phyloP scores from a whole-genome alignment of 495 filamentous ascomycete genomes.

The Podospora sp. region DNA sequence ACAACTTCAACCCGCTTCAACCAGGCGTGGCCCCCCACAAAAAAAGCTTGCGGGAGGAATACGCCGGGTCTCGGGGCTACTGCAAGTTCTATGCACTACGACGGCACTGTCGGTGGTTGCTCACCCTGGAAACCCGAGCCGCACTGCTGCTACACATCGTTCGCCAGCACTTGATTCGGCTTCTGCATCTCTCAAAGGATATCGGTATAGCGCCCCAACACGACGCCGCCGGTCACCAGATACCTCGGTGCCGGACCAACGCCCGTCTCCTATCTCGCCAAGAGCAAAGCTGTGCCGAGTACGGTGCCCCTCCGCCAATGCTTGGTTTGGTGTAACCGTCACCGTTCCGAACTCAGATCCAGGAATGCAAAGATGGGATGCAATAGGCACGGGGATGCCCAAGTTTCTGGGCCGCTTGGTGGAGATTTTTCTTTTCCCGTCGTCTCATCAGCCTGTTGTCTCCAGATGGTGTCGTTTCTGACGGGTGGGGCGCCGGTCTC shows the following conservation, averaged over 20 bases:
- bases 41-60: neutral
- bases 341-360: neutral
- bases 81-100: neutral
- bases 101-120: neutral
- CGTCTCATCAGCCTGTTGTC: constrained; percentile 12
- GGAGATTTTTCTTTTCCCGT: neutral
- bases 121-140: neutral
- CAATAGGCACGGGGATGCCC: neutral
- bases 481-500: constrained; percentile 9
- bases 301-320: neutral
- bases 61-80: constrained; percentile 1
- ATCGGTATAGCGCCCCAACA: neutral
- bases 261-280: neutral
- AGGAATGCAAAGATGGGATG: neutral
- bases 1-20: constrained; percentile 1
- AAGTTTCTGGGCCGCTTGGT: neutral
- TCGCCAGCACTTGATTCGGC: neutral
- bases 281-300: neutral
- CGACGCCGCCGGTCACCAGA: neutral
- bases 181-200: neutral
- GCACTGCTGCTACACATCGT: neutral
- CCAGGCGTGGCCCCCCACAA: neutral
- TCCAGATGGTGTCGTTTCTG: constrained; percentile 6
- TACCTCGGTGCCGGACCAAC: neutral
- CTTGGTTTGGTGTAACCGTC: neutral